phyloP scores from a whole-genome alignment of 2,329 filamentous ascomycete species.

The Talaromyces rugulosus region DNA sequence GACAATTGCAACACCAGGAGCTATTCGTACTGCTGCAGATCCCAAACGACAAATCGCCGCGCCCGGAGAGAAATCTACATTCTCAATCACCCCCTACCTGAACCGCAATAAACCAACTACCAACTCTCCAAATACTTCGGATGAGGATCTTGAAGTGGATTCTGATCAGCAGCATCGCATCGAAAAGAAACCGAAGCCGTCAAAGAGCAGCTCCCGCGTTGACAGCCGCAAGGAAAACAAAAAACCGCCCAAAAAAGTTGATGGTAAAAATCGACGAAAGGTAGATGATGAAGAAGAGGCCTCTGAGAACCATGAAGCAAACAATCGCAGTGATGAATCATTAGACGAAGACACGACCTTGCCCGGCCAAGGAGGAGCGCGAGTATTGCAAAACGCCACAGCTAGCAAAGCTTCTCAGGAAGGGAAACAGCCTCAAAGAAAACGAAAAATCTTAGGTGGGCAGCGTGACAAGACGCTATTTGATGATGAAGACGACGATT shows the following conservation, averaged over 20 bases:
- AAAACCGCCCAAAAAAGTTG: not conserved
- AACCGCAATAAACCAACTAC: conserved; percentile 65
- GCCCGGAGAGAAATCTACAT: conserved; percentile 81
- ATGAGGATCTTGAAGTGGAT: conserved; percentile 18
- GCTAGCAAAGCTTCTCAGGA: conserved; percentile 19
- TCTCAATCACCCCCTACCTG: conserved; percentile 91
- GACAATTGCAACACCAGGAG: conserved; percentile 50
- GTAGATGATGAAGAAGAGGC: not conserved
- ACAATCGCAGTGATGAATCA: not conserved
- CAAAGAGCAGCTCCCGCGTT: not conserved
- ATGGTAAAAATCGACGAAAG: not conserved
- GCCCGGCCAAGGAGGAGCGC: conserved; percentile 17
- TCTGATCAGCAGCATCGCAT: not conserved
- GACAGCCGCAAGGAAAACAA: not conserved
- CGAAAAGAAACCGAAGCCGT: not conserved
- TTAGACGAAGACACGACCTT: conserved; percentile 8
- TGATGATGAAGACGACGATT: conserved; percentile 62
- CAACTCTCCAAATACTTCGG: conserved; percentile 23
- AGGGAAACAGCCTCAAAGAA: conserved; percentile 56
- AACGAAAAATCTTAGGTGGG: conserved; percentile 65
- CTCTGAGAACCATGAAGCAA: not conserved
- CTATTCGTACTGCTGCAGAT: conserved; percentile 51
- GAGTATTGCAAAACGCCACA: conserved; percentile 7
- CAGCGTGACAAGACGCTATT: conserved; percentile 64
- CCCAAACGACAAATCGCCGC: conserved; percentile 54